A percentile compares a stretch with the other conserved stretches of the same genome.
Evolutionary conservation across 2,329 filamentous ascomycete genomes (phyloP).

Genomic region (Ophiostoma ips): DNA sequence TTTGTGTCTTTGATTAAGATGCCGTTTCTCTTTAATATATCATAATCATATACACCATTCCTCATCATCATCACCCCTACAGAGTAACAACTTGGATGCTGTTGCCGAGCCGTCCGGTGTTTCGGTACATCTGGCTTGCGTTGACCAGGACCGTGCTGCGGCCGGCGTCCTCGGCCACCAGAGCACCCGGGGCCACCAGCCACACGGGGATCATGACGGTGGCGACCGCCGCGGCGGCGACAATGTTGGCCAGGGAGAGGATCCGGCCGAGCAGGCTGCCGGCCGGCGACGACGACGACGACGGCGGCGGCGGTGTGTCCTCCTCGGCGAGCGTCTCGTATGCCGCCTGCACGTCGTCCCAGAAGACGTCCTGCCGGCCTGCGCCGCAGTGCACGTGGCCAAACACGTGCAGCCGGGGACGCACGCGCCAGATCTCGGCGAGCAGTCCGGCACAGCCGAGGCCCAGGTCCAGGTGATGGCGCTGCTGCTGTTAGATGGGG

Average conservation of each 20-base stretch:
- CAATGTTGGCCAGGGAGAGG: slow-evolving; percentile 32
- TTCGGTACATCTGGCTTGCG: slow-evolving; percentile 41
- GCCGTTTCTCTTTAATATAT: background rate
- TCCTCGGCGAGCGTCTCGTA: slow-evolving; percentile 51
- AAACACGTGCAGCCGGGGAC: slow-evolving; percentile 66
- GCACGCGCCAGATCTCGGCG: slow-evolving; percentile 58
- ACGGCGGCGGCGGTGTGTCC: background rate
- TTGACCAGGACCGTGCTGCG: slow-evolving; percentile 35
- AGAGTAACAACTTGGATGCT: slow-evolving; percentile 24
- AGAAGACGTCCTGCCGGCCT: slow-evolving; percentile 56
- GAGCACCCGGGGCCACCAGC: background rate
- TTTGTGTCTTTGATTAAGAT: background rate
- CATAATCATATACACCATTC: too few species aligned
- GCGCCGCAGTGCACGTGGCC: slow-evolving; percentile 71
- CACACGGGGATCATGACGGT: slow-evolving; percentile 20
- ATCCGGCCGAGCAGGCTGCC: slow-evolving; percentile 25
- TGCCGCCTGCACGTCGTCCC: slow-evolving; percentile 56
- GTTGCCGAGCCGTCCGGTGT: slow-evolving; percentile 33
- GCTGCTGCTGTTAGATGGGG: too few species aligned
- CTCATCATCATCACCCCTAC: slow-evolving; percentile 11
- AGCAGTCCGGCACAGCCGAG: slow-evolving; percentile 61
- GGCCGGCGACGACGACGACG: background rate
- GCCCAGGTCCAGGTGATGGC: slow-evolving; percentile 53
- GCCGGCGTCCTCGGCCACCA: background rate
- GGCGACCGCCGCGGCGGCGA: slow-evolving; percentile 31